Evolutionary conservation across 1,139 yeast genomes (phyloP), one percentile per base, ranked within the genome.

Genomic region (Yamadazyma spencermartinsiae): DNA sequence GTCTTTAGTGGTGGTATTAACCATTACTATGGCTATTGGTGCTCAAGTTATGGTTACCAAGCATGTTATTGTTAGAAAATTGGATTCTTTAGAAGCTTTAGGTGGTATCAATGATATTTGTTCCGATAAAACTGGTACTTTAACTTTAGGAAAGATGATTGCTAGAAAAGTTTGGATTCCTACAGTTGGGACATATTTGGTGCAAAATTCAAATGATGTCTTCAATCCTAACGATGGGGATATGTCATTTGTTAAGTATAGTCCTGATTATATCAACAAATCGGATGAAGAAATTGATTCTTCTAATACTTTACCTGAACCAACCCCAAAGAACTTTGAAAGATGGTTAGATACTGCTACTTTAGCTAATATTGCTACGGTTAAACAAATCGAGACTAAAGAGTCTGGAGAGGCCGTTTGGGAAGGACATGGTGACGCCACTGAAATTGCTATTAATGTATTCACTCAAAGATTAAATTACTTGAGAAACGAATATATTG

Each of bases 11-110:
- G 94, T 85, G 31, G 94, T 86, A 17, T 73, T 86, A 44, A 85
- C 94, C 13, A 85, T 86, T 44, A 85, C 94, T 3, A 85, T 86
- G 92, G 90, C 94, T 6, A 82, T 84, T 44, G 94, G 94, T 18
- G 86, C 94, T 27, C 83, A 82, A 51, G 84, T 80, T 13, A 86
- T 86, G 94, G 84, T 81, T 30, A 60, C 65, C 35, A 75, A 82
- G 52, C 69, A 83, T 53, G 94, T 86, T 27, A 81, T 86, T 61
- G 89, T 86, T 14, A 72, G 94, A 53, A 85, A 82, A 51, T 70
- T 86, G 43, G 92, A 85, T 55, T 83, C 94, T 2, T 69, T 85
- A 34, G 94, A 85, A 56, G 89, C 89, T 19, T 68, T 85, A 32
- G 94, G 94, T 19, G 85, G 90, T 20, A 83, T 85, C 41, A 81